Evolutionary conservation across 2,329 filamentous ascomycete species (phyloP).

Genomic region (Aspergillus quadrilineatus): DNA sequence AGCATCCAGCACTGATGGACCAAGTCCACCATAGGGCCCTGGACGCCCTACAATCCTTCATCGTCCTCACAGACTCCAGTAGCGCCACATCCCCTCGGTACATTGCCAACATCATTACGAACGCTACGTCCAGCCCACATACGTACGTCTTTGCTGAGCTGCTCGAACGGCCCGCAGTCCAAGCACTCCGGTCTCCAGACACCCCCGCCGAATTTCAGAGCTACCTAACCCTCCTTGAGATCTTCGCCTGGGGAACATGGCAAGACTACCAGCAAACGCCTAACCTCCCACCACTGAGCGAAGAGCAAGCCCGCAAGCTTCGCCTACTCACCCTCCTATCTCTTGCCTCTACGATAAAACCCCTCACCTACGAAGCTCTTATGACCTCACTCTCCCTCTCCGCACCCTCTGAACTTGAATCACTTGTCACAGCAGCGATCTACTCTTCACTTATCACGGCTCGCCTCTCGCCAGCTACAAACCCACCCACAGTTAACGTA

Average conservation of each 20-base stretch:
- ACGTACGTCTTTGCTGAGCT: slow-evolving; percentile 94
- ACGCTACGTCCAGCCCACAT: slow-evolving; percentile 84
- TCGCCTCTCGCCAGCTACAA: slow-evolving; percentile 84
- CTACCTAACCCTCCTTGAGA: slow-evolving; percentile 72
- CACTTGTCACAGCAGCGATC: slow-evolving; percentile 80
- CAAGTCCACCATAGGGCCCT: slow-evolving; percentile 53
- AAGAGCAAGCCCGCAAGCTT: slow-evolving; percentile 77
- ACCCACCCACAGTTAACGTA: slow-evolving; percentile 70
- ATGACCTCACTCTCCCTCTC: slow-evolving; percentile 65
- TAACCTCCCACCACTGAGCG: slow-evolving; percentile 69
- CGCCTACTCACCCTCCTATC: slow-evolving; percentile 86
- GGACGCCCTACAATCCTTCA: slow-evolving; percentile 73
- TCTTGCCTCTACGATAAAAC: slow-evolving; percentile 65
- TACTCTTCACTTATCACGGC: slow-evolving; percentile 80
- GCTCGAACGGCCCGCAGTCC: slow-evolving; percentile 76
- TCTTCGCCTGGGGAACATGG: slow-evolving; percentile 93
- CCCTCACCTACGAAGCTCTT: slow-evolving; percentile 72
- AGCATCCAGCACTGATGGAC: slow-evolving; percentile 38
- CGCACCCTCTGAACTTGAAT: slow-evolving; percentile 71
- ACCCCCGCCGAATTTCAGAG: slow-evolving; percentile 60
- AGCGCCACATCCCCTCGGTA: slow-evolving; percentile 70
- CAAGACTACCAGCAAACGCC: slow-evolving; percentile 65
- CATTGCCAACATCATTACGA: slow-evolving; percentile 78
- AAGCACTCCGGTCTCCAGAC: slow-evolving; percentile 60
- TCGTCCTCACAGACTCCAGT: slow-evolving; percentile 82